Evolutionary conservation across 83 land plant species (phyloP), one percentile per base, ranked within the genome.

Genomic region (Picea engelmannii): DNA sequence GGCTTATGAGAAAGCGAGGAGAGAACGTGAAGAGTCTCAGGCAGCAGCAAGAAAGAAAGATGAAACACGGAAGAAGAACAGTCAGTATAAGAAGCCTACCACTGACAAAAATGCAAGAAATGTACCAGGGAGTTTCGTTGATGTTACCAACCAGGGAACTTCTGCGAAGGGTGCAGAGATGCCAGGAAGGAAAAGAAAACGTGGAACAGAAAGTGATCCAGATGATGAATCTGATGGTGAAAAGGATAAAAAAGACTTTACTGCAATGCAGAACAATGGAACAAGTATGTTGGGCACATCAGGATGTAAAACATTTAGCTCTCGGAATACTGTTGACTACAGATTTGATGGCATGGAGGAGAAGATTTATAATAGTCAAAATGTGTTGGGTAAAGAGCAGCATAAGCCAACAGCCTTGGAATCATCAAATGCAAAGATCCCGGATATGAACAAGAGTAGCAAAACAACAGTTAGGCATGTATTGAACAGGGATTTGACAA

Each of bases 21-120:
- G 89, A 78, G 86, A 91, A 25, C 83, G 91, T 3, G 91, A 91
- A 81, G 93, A 91, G 78, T 87, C 85, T 44, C 90, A 89, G 73
- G 91, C 90, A 78, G 90, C 87, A 15, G 84, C 87, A 42, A 86
- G 73, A 78, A 87, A 79, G 66, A 91, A 86, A 52, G 88, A 93
- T 75, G 71, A 84, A 62, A 12, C 68, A n/a, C 84, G 67, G 27
- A 87, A 84, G 76, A 90, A 84, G 73, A 65, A 61, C 52, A 74
- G 59, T 74, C 77, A 74, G 15, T 47, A 44, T 47, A 74, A 47
- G 27, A 74, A 74, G 55, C 23, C 59, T 10, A 13, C 27, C 8
- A 42, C 25, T 0, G 77, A 74, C 23, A 74, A 74, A 74, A 49
- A 74, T 44, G 21, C 77, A 47, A 74, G 77, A 47, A 42, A 74